Evolutionary conservation across 140 eudicot species (phyloP), one percentile per base, ranked within the genome.

Genomic region (Eryngium alpinum): DNA sequence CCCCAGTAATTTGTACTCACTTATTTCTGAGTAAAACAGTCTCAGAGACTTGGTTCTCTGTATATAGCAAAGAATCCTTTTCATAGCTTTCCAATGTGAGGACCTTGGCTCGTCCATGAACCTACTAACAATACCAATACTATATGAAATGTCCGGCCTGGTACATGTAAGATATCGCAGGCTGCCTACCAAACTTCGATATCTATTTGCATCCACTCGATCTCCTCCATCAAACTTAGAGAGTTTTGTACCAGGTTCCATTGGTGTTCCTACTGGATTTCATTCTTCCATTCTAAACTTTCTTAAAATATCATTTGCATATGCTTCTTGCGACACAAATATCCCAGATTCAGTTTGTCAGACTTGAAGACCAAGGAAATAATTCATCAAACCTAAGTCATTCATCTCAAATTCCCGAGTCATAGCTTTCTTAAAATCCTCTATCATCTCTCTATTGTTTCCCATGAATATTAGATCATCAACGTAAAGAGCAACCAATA

Each of bases 71-170:
- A 72, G 77, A 25, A 72, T 38, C 17, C 49, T 32, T 72, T 72
- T 34, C 11, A 29, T 29, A 1, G 38, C 38, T 25, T 79, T 38
- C 11, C 29, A 79, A 44, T 79, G 74, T 29, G 53, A 18, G 0
- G 5, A 25, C 2, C 5, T 31, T 9, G 82, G 57, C 14, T 24
- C 52, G 31, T 79, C 56, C 60, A 53, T 53, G 31, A 14, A 79
- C 24, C 74, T 53, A 60, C 82, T 62, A n/a, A 79, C 82, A 24
- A 59, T n/a, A 6, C 82, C 75, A 19, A 62, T 75, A 17, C 52
- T 67, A 62, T 13, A 59, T 3, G 32, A 4, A 6, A 79, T 79
- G 34, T 79, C 82, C 5, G 73, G 74, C 19, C 74, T 33, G 60
- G 53, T 79, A 13, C 52, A 32, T 1, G 82, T 79, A 17, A 79